Conservation (phyloP, 306 rosid species). For the Quercus glauca region DNA sequence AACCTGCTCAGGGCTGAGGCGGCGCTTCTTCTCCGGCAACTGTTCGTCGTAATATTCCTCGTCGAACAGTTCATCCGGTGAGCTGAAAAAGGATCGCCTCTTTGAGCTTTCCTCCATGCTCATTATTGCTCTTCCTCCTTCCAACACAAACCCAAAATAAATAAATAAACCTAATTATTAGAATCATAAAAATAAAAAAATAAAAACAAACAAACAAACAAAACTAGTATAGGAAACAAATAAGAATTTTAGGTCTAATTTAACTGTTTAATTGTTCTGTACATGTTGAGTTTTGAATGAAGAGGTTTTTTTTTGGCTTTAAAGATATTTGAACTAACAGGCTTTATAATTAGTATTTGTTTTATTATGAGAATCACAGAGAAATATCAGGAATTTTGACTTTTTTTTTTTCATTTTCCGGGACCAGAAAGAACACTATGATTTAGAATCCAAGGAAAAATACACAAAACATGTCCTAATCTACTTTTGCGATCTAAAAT, state of each 20-base stretch:
- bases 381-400: too few relatives aligned
- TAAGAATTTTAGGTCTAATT: neutral
- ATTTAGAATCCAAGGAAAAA: neutral
- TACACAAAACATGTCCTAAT: neutral
- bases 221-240: neutral
- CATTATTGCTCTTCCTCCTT: conserved; percentile 61
- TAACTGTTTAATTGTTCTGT: neutral
- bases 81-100: conserved; percentile 78
- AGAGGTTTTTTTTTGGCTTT: neutral
- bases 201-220: too few relatives aligned
- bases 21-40: conserved; percentile 95
- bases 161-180: neutral
- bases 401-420: too few relatives aligned
- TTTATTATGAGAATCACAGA: too few relatives aligned
- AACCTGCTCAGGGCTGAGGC: conserved; percentile 94
- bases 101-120: conserved; percentile 75
- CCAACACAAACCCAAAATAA: neutral
- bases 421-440: neutral
- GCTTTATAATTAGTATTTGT: too few relatives aligned
- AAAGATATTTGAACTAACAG: too few relatives aligned
- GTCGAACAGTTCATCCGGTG: conserved; percentile 73
- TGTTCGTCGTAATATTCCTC: conserved; percentile 92
- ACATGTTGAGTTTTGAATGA: neutral
- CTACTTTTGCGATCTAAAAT: neutral
- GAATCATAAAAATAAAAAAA: neutral